Evolutionary conservation across 106 monocot genomes (phyloP), one percentile per base, ranked within the genome.

Genomic region (Platanthera guangdongensis): DNA sequence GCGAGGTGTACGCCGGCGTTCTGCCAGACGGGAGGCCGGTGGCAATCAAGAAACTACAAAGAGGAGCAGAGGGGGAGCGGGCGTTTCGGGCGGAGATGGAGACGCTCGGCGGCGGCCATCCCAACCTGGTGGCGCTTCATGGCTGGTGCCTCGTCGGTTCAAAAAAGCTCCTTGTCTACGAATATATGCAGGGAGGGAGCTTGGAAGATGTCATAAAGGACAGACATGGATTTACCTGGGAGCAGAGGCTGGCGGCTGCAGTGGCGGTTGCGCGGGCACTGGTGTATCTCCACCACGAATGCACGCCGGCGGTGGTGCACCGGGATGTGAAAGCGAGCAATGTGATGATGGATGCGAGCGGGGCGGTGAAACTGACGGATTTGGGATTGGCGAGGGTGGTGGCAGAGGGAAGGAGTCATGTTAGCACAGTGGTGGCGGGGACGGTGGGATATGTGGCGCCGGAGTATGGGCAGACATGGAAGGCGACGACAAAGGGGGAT

Each of bases 371-470:
- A 73, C 82, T 95, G 72, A 87, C 91, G 62, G 95, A 95, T 57
- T 92, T 95, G 49, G 95, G 95, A 19, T 53, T 95, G 79, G 89
- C 95, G 4, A 74, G 94, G 63, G 47, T 81, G 69, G 83, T 94
- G 62, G 72, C 76, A 11, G 72, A 79, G 0, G 91, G 83, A 19
- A 82, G 88, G 53, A 95, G 75, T 21, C 91, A 91, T 52, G 91
- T 92, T 21, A 95, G 89, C 79, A 95, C 95, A 28, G 71, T 87
- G 77, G 84, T 91, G 57, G 95, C 95, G 0, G 95, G 95, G 45
- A 95, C 95, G 18, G 89, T 92, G 25, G 95, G 95, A 14, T 95
- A 95, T 73, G 95, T 95, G 59, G 94, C 94, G 12, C 94, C 94
- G 19, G 94, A 94, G 72, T 91, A 95, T 69, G 84, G 80, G 4